Evolutionary conservation across 192 early-diverging fungal genomes (phyloP).

Genomic region (Gaertneriomyces semiglobifer): DNA sequence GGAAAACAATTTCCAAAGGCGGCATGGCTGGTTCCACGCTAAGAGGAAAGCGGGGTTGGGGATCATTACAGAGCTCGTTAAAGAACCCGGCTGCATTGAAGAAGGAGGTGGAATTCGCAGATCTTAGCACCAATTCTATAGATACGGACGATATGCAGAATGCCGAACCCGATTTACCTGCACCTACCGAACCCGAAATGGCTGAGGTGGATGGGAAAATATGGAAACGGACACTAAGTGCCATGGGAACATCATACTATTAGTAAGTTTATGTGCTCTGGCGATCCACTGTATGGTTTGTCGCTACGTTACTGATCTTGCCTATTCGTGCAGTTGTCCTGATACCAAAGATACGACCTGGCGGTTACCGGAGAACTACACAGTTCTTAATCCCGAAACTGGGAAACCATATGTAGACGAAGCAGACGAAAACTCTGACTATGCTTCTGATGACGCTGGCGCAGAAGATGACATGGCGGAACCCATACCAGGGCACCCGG

Average conservation of each 20-base stretch:
- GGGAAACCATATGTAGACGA: constrained; percentile 20
- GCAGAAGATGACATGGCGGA: constrained; percentile 23
- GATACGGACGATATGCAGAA: neutral
- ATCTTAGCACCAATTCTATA: neutral
- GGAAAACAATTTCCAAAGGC: neutral
- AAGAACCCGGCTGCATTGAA: too few species aligned
- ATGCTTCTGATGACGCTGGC: neutral
- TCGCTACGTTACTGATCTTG: neutral
- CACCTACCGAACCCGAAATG: constrained; percentile 39
- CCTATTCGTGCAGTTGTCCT: constrained; percentile 24
- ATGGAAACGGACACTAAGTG: constrained; percentile 44
- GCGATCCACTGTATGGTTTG: neutral
- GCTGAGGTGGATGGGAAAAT: constrained; percentile 47
- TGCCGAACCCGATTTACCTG: neutral
- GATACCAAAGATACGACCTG: constrained; percentile 45
- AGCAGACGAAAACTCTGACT: constrained; percentile 1
- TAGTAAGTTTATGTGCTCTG: constrained; percentile 36
- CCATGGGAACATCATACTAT: constrained; percentile 46
- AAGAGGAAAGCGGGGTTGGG: too few species aligned
- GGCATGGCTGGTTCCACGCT: too few species aligned
- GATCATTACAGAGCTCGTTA: too few species aligned
- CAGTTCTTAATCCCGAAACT: constrained; percentile 33
- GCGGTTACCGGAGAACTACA: constrained; percentile 43
- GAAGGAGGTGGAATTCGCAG: constrained; percentile 1
- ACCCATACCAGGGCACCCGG: constrained; percentile 38